These are phyloP conservation scores for Volvox africanus DNA, from an alignment of 139 green algal species.

Conservation along the genomic window DNA sequence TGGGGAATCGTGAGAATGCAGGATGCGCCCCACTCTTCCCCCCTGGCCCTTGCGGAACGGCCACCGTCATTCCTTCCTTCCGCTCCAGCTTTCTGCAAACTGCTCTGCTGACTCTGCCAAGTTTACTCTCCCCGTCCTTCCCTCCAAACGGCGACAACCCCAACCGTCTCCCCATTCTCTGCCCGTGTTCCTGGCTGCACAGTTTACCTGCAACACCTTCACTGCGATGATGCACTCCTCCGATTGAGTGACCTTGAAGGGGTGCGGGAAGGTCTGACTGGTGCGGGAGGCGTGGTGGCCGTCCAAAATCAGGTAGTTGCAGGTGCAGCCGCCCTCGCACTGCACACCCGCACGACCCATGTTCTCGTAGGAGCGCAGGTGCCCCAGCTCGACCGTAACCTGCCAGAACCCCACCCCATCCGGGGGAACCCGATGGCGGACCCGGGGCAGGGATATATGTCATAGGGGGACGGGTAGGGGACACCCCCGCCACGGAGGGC, in stretches of 20 bases:
- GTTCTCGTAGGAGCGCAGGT: slow-evolving; percentile 46
- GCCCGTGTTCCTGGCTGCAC: too few species aligned
- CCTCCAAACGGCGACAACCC: not conserved
- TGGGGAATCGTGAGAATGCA: too few species aligned
- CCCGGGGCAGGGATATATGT: too few species aligned
- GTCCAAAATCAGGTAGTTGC: slow-evolving; percentile 20
- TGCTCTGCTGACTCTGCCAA: too few species aligned
- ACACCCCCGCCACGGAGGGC: too few species aligned
- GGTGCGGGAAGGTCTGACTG: slow-evolving; percentile 48
- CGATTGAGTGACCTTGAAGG: slow-evolving; percentile 41
- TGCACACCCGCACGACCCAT: slow-evolving; percentile 46
- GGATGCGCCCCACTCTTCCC: not conserved
- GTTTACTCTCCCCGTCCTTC: not conserved
- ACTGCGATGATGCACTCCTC: slow-evolving; percentile 51
- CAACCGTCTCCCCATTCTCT: not conserved
- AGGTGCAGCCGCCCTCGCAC: slow-evolving; percentile 49
- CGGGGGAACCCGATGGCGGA: too few species aligned
- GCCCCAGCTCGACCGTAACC: slow-evolving; percentile 28
- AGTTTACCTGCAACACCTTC: slow-evolving; percentile 13
- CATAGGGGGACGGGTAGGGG: too few species aligned
- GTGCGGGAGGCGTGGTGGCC: slow-evolving; percentile 32
- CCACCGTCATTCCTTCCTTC: too few species aligned
- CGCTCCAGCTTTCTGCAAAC: not conserved
- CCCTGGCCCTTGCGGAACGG: not conserved
- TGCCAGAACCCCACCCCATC: not conserved